Percentiles rank a stretch among this genome's conserved stretches.
These are phyloP conservation scores for Ascochyta lentis DNA, from an alignment of 2,329 filamentous ascomycete genomes.

Conservation along the genomic window DNA sequence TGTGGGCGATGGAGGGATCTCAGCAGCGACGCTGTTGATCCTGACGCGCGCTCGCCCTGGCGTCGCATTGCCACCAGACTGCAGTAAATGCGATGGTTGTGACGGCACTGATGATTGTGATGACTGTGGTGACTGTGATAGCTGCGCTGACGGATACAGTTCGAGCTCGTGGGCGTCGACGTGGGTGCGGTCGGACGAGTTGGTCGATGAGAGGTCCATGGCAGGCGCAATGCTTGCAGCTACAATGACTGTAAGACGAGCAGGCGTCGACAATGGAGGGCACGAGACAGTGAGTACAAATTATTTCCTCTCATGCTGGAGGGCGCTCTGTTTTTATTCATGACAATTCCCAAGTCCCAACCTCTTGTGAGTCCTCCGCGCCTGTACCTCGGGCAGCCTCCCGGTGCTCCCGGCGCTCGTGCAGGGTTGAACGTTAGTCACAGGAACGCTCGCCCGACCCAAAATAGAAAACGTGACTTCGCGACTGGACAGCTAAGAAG, in stretches of 20 bases:
- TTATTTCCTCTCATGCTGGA: neutral
- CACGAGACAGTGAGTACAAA: neutral
- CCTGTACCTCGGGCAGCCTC: no score
- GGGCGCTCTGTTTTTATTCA: slow-evolving; percentile 3
- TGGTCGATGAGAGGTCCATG: slow-evolving; percentile 28
- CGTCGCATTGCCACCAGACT: slow-evolving; percentile 19
- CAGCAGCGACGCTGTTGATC: slow-evolving; percentile 38
- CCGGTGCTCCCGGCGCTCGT: neutral
- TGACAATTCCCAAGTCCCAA: neutral
- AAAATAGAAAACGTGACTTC: slow-evolving; percentile 12
- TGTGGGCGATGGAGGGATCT: slow-evolving; percentile 20
- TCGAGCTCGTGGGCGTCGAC: slow-evolving; percentile 13
- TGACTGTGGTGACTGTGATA: neutral
- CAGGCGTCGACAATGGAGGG: neutral
- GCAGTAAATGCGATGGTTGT: slow-evolving; percentile 18
- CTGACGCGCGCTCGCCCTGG: slow-evolving; percentile 28
- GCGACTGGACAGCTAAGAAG: neutral
- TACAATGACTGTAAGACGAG: neutral
- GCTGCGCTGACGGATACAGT: neutral
- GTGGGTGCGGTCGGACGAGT: slow-evolving; percentile 19
- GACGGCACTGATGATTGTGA: no score
- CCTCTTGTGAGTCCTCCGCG: slow-evolving; percentile 1
- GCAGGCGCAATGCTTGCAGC: slow-evolving; percentile 11
- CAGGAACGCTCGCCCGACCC: slow-evolving; percentile 4
- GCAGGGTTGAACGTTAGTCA: slow-evolving; percentile 14